Conservation (phyloP, 2,329 filamentous ascomycete species). For the Bipolaris bicolor region DNA sequence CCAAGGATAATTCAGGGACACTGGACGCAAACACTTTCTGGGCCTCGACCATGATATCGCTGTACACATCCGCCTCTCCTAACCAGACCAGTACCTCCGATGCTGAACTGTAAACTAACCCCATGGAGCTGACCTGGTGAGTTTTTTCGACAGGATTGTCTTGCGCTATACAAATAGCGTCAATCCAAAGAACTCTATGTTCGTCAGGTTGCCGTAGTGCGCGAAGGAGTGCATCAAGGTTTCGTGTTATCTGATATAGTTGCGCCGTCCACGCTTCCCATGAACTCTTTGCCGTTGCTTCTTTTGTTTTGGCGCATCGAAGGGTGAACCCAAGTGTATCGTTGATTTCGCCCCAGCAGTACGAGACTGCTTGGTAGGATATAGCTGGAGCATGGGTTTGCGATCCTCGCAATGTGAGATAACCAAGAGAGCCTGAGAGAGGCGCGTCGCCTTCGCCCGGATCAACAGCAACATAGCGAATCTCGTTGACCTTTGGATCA, state of each 20-base stretch:
- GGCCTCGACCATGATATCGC: not conserved
- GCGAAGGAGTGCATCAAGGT: not conserved
- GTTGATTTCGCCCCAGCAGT: not conserved
- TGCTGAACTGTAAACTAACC: not conserved
- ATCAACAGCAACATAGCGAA: not conserved
- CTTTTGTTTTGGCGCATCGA: not conserved
- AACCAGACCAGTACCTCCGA: not conserved
- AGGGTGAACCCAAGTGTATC: not conserved
- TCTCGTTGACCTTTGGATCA: not conserved
- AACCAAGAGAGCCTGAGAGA: not conserved
- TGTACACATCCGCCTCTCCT: not conserved
- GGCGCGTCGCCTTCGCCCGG: not conserved
- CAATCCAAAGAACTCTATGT: not conserved
- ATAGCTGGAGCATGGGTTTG: not conserved
- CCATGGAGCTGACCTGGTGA: not conserved
- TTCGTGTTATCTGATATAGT: not conserved
- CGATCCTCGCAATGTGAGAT: not conserved
- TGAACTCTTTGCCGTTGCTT: not conserved
- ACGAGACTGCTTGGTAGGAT: not conserved
- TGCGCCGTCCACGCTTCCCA: not conserved
- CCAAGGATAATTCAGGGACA: not conserved
- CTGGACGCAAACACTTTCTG: not conserved
- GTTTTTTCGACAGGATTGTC: not conserved
- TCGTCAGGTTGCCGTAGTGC: not conserved
- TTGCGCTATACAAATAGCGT: not conserved